phyloP scores from a whole-genome alignment of 164 flowering plant species.

The Piper betle region DNA sequence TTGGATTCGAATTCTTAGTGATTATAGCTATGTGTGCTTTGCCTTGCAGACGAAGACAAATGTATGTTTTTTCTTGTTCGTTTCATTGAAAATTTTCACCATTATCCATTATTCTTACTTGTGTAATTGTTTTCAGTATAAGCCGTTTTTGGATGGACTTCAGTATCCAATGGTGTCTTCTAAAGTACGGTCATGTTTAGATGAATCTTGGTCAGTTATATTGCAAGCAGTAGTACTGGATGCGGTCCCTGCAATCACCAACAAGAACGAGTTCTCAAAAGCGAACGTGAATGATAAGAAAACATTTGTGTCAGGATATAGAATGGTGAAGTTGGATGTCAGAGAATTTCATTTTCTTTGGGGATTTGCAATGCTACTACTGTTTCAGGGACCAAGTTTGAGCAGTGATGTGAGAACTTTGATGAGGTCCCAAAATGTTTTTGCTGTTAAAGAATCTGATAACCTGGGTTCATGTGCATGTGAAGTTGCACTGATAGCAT shows the following conservation, averaged over 20 bases:
- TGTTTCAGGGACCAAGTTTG: conserved; percentile 52
- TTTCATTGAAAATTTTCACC: background rate
- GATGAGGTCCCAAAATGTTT: conserved; percentile 22
- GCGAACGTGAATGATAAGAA: conserved; percentile 17
- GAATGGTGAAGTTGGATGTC: conserved; percentile 57
- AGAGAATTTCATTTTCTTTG: conserved; percentile 68
- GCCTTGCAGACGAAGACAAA: conserved; percentile 30
- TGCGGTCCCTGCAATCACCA: conserved; percentile 48
- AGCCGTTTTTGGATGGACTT: conserved; percentile 77
- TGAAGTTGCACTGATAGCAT: conserved; percentile 51
- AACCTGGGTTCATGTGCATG: conserved; percentile 22
- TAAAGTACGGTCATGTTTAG: conserved; percentile 55
- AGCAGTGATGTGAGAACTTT: conserved; percentile 13
- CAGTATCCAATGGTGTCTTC: conserved; percentile 59
- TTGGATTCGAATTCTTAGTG: conserved; percentile 68
- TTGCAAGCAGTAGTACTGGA: conserved; percentile 79
- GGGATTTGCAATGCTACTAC: conserved; percentile 68
- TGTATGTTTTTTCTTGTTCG: conserved; percentile 33
- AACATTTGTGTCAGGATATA: conserved; percentile 52
- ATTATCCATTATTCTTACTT: conserved; percentile 4
- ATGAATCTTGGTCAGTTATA: conserved; percentile 93
- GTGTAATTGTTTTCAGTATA: conserved; percentile 38
- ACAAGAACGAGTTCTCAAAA: conserved; percentile 18
- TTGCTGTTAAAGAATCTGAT: conserved; percentile 22
- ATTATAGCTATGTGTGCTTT: conserved; percentile 52